phyloP scores from a whole-genome alignment of 768 basidiomycete species.

The Termitomyces sp. region DNA sequence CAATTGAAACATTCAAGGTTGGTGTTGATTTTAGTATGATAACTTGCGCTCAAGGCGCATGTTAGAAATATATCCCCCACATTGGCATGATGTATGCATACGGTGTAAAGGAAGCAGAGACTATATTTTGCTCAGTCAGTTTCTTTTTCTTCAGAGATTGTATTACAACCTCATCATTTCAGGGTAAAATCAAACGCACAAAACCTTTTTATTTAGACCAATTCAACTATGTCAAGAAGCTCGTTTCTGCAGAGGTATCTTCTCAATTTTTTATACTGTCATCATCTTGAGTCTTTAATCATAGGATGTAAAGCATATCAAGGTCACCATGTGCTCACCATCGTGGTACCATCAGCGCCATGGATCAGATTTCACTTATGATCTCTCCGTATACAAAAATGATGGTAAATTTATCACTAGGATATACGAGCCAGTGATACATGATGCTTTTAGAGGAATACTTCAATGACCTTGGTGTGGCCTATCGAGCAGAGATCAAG shows the following conservation, averaged over 20 bases:
- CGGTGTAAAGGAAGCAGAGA: constrained; percentile 33
- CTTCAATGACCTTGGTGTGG: constrained; percentile 42
- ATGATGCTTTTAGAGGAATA: constrained; percentile 34
- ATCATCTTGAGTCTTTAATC: not conserved
- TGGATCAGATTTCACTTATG: constrained; percentile 53
- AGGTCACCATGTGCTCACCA: constrained; percentile 68
- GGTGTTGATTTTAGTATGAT: not conserved
- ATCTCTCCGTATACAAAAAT: constrained; percentile 51
- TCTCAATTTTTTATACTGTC: too few species aligned
- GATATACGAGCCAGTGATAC: not conserved
- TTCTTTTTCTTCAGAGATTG: not conserved
- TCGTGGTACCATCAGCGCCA: constrained; percentile 70
- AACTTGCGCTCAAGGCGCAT: not conserved
- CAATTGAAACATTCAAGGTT: constrained; percentile 49
- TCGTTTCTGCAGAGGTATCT: constrained; percentile 53
- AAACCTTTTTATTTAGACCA: constrained; percentile 60
- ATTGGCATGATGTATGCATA: constrained; percentile 35
- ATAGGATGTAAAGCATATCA: constrained; percentile 58
- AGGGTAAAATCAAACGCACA: constrained; percentile 61
- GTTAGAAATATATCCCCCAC: constrained; percentile 43
- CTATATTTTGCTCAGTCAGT: constrained; percentile 39
- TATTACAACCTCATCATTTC: constrained; percentile 13
- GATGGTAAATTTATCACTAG: constrained; percentile 36
- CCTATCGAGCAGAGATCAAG: constrained; percentile 43
- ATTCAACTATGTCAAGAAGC: constrained; percentile 53